phyloP scores from a whole-genome alignment of 192 early-diverging fungal species.

The Coemansia sp. region DNA sequence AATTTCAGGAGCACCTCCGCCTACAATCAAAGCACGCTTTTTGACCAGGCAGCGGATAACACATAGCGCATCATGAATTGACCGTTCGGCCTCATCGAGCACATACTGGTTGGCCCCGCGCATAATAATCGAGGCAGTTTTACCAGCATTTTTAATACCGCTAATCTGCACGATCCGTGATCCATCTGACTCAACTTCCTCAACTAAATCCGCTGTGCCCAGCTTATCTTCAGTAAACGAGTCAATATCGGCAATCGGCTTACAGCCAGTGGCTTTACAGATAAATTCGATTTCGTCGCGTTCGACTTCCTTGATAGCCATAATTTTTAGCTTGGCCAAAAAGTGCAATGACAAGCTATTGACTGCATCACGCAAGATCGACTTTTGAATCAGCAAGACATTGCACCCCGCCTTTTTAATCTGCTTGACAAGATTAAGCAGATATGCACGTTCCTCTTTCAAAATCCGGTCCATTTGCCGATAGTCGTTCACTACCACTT shows the following conservation, averaged over 20 bases:
- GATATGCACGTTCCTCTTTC: slow-evolving; percentile 97
- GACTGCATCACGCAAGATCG: slow-evolving; percentile 96
- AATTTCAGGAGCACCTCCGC: slow-evolving; percentile 98
- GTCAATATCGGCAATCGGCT: slow-evolving; percentile 98
- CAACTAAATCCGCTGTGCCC: slow-evolving; percentile 91
- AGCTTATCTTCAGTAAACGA: slow-evolving; percentile 99
- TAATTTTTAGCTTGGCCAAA: slow-evolving; percentile 95
- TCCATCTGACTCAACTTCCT: slow-evolving; percentile 84
- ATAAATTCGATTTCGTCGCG: slow-evolving; percentile 99
- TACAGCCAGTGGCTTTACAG: slow-evolving; percentile 99
- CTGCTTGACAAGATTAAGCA: slow-evolving; percentile 98
- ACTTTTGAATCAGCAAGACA: slow-evolving; percentile 97
- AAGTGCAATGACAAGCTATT: slow-evolving; percentile 98
- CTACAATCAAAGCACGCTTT: slow-evolving; percentile 94
- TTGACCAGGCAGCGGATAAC: slow-evolving; percentile 98
- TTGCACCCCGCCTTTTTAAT: slow-evolving; percentile 99
- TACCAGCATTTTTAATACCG: slow-evolving; percentile 87
- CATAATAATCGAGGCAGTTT: slow-evolving; percentile 91
- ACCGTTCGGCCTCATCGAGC: slow-evolving; percentile 95
- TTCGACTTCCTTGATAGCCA: slow-evolving; percentile 97
- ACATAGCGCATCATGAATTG: slow-evolving; percentile 97
- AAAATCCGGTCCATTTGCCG: slow-evolving; percentile 99
- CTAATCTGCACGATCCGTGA: slow-evolving; percentile 89
- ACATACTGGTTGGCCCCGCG: slow-evolving; percentile 96
- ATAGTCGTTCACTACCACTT: slow-evolving; percentile 98